Base-by-base conservation (phyloP, 495 filamentous ascomycete species). In the Penicillium taxi region DNA sequence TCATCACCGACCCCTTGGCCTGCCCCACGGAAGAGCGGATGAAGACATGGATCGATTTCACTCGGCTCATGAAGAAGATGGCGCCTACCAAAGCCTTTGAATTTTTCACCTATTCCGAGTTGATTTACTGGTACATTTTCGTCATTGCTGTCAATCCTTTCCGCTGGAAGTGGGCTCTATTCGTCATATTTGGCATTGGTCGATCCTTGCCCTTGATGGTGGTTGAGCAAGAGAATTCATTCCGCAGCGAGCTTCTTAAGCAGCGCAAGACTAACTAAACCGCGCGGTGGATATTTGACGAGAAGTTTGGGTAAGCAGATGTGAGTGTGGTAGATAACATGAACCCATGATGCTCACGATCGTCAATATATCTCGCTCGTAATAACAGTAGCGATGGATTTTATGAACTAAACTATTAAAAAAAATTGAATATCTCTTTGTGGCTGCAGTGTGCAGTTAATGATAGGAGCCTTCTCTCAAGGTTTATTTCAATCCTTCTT, bases 11-110 rank as follows among this genome's bases (percentile, higher is more conserved):
- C 48, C 83, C 83, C 1, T 60, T 88, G 29, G 79, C 84, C 0
- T 67, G 80, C 13, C 86, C 86, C 1, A 74, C 68, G 1, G 68
- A 77, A 22, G 74, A 70, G 15, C 77, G 79, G 70, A 94, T 91
- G 85, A 78, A 81, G 61, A 66, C 73, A 5, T 94, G 86, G 86
- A 86, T 94, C 47, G 80, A 84, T 49, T 82, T 90, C 69, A 94
- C 86, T 6, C 69, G 74, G n/a, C 53, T 75, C 22, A 60, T 91
- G 49, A 94, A 94, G 60, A 47, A 48, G 4, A 60, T 70, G 14
- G 73, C 81, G 0, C 84, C 86, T 0, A 81, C 78, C 0, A 73
- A 71, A 2, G 81, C 83, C 0, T 87, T 89, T 50, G 83, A 89
- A 48, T 89, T 94, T 65, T 90, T 91, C 55, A 91, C 86, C 0